Percentiles rank a stretch among this genome's conserved stretches.
phyloP scores from a whole-genome alignment of 2,329 filamentous ascomycete genomes.

The Cadophora sp. region DNA sequence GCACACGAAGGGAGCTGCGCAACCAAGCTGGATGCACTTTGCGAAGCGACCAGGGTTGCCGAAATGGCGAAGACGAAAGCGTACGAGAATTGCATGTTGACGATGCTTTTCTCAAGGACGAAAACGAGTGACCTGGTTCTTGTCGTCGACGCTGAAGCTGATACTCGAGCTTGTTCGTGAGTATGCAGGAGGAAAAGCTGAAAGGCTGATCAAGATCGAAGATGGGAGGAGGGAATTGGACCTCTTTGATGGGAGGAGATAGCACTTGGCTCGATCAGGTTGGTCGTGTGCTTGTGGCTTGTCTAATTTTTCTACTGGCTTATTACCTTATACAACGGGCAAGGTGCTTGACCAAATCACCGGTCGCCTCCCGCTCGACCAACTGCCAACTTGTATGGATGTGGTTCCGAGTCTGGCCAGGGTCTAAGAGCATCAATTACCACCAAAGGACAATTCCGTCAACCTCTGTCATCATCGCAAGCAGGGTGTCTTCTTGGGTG shows the following conservation, averaged over 20 bases:
- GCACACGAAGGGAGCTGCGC: constrained; percentile 37
- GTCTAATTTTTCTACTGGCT: constrained; percentile 9
- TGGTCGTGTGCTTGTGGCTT: constrained; percentile 14
- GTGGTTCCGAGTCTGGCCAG: neutral
- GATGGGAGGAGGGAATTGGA: neutral
- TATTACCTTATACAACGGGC: constrained; percentile 3
- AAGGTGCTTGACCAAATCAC: constrained; percentile 6
- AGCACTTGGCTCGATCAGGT: neutral
- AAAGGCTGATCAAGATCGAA: neutral
- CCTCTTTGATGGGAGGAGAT: neutral
- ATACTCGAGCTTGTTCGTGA: constrained; percentile 5
- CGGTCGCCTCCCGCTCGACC: neutral
- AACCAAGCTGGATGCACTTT: constrained; percentile 27
- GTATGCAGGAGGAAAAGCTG: constrained; percentile 10
- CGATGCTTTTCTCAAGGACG: neutral
- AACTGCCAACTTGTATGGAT: constrained; percentile 1
- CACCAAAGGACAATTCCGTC: neutral
- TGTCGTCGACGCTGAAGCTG: constrained; percentile 1
- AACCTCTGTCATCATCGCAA: constrained; percentile 4
- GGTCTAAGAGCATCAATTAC: neutral
- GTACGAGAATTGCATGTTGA: constrained; percentile 31
- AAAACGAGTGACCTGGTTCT: constrained; percentile 5
- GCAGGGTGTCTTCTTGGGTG: neutral
- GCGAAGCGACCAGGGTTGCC: constrained; percentile 31
- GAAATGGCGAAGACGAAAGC: constrained; percentile 19